A percentile compares a stretch with the other conserved stretches of the same genome.
These are phyloP conservation scores for Xylaria palmicola DNA, from an alignment of 495 filamentous ascomycete species.

Conservation along the genomic window DNA sequence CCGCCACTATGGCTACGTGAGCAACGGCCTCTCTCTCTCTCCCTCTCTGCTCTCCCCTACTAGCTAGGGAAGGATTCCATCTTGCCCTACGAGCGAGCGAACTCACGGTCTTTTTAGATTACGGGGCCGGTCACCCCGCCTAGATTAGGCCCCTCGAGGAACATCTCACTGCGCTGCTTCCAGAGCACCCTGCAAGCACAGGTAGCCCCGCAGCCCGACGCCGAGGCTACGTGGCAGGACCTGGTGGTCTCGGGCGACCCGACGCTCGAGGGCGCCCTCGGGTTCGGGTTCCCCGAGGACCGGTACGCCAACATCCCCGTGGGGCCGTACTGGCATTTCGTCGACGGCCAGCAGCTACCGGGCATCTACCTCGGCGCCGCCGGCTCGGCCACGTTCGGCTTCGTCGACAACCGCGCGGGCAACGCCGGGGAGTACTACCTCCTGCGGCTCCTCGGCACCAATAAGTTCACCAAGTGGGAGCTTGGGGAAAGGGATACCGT, in stretches of 20 bases:
- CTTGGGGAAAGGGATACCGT: not conserved
- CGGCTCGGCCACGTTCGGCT: not conserved
- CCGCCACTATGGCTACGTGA: constrained; percentile 5
- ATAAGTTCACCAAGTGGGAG: not conserved
- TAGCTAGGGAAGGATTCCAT: too few species aligned
- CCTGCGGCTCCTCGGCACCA: constrained; percentile 1
- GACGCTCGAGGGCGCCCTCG: constrained; percentile 2
- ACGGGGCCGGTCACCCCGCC: not conserved
- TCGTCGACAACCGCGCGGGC: constrained; percentile 3
- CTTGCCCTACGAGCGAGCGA: not conserved
- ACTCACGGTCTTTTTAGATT: constrained; percentile 1
- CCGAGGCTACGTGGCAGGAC: constrained; percentile 3
- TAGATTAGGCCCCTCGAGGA: not conserved
- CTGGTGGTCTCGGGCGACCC: constrained; percentile 11
- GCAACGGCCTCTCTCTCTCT: not conserved
- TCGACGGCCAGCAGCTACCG: constrained; percentile 2
- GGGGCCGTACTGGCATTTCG: constrained; percentile 9
- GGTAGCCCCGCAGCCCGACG: not conserved
- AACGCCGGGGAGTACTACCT: constrained; percentile 5
- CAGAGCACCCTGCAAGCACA: constrained; percentile 2
- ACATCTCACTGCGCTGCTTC: constrained; percentile 5
- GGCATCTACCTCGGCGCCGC: not conserved
- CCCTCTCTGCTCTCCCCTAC: too few species aligned
- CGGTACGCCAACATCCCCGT: constrained; percentile 1
- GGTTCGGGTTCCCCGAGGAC: constrained; percentile 1